Conservation (phyloP, 2,329 filamentous ascomycete genomes). For the Arthrobotrys musiformis region DNA sequence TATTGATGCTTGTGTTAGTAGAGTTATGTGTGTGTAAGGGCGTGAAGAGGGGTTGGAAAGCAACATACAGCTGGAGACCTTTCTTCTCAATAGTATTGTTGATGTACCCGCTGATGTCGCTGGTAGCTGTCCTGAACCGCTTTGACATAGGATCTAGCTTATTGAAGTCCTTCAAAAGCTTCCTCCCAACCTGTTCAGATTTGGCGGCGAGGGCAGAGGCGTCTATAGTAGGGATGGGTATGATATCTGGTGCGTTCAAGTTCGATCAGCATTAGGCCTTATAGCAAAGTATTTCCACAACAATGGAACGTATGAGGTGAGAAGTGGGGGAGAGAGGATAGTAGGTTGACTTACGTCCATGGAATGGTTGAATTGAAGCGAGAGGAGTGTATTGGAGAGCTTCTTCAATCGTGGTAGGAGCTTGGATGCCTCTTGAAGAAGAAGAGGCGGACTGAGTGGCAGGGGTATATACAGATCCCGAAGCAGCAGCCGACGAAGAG, state of each 20-base stretch:
- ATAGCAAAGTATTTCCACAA: not conserved
- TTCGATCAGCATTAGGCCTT: not conserved
- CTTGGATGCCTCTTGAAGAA: conserved; percentile 17
- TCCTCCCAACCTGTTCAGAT: conserved; percentile 66
- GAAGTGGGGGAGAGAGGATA: not conserved
- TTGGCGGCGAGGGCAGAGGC: conserved; percentile 67
- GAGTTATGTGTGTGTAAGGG: not conserved
- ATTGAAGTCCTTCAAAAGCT: conserved; percentile 47
- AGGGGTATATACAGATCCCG: conserved; percentile 20
- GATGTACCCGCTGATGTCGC: conserved; percentile 44
- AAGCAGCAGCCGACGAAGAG: not conserved
- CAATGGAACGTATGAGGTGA: not conserved
- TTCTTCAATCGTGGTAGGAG: conserved; percentile 72
- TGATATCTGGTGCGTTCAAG: conserved; percentile 67
- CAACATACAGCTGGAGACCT: conserved; percentile 37
- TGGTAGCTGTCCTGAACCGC: conserved; percentile 33
- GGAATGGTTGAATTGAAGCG: conserved; percentile 81
- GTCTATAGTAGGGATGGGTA: conserved; percentile 73
- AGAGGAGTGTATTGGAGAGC: conserved; percentile 85
- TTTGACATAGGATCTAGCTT: conserved; percentile 54
- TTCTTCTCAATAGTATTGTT: conserved; percentile 40
- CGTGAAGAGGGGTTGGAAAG: not conserved
- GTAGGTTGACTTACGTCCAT: conserved; percentile 69
- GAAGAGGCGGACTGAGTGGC: not conserved
- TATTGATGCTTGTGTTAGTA: not conserved